Base-by-base conservation (phyloP, 2,329 filamentous ascomycete species). In the Dactylella cylindrospora region DNA sequence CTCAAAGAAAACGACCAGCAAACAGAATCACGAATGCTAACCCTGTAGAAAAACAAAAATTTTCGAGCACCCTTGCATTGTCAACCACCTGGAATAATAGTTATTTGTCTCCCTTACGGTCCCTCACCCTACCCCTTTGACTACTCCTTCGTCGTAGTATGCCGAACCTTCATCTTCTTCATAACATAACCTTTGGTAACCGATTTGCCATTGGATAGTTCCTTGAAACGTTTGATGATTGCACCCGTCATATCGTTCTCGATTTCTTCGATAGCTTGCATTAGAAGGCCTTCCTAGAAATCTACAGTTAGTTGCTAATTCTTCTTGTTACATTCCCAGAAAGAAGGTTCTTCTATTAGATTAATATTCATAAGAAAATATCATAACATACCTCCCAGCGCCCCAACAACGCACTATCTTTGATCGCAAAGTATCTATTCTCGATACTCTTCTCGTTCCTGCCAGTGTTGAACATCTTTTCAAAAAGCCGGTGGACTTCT, bases 211-310 rank as follows among this genome's bases (percentile, higher is more conserved):
- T 44, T 53, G 3, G 39, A 53, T 19, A 45, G 31, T 20, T 53
- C 49, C 20, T 45, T 45, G 31, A 44, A 53, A 17, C 39, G 31
- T 3, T 29, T 28, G 17, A 52, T 44, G 26, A 52, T 23, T 6
- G 38, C 49, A 8, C 38, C 39, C 7, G 49, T 19, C 29, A 53
- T 45, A 25, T 53, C 49, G 7, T 28, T 38, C 13, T 35, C 19
- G 8, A 53, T 39, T 23, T 53, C 49, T n/a, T 44, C 31, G 29
- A 53, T 53, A n/a, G 49, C 39, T 45, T 53, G 39, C 6, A 50
- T 5, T 39, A 50, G 23, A 10, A 40, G 20, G n/a, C 12, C 17
- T 26, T 29, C 25, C 35, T 46, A n/a, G n/a, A n/a, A n/a, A 31
- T 31, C n/a, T n/a, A n/a, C n/a, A n/a, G n/a, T n/a, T n/a, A n/a